phyloP scores from a whole-genome alignment of 2,329 filamentous ascomycete genomes.

The Fusarium sp. region DNA sequence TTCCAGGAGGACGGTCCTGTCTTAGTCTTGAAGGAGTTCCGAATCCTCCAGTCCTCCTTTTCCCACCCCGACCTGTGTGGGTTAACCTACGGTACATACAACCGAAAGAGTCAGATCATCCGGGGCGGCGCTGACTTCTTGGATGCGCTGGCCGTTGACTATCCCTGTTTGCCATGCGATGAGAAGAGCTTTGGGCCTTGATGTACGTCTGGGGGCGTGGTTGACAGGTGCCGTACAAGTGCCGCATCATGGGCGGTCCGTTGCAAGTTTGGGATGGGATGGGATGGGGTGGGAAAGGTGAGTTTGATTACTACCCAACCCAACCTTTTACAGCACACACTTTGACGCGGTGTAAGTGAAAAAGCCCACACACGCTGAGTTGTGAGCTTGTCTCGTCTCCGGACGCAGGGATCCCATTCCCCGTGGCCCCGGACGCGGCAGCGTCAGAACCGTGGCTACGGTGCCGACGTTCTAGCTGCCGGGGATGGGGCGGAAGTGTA shows the following conservation, averaged over 20 bases:
- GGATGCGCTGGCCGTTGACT: conserved; percentile 25
- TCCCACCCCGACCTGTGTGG: conserved; percentile 28
- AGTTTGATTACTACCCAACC: conserved; percentile 14
- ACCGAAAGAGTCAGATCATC: conserved; percentile 43
- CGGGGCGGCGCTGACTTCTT: conserved; percentile 20
- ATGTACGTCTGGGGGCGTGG: conserved; percentile 15
- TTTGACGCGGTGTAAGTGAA: conserved; percentile 21
- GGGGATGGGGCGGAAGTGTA: conserved; percentile 38
- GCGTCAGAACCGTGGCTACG: conserved; percentile 50
- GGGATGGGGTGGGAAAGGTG: conserved; percentile 3
- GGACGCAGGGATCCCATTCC: conserved; percentile 44
- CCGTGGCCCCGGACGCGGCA: conserved; percentile 45
- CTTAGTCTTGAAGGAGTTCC: conserved; percentile 39
- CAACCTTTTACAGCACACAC: neutral
- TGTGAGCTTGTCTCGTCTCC: conserved; percentile 26
- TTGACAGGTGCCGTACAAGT: conserved; percentile 41
- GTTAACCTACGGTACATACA: conserved; percentile 30
- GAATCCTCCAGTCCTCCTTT: conserved; percentile 8
- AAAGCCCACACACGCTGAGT: conserved; percentile 23
- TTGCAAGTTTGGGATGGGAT: neutral
- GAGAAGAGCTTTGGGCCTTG: conserved; percentile 5
- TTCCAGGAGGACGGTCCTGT: conserved; percentile 48
- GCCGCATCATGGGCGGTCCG: conserved; percentile 15
- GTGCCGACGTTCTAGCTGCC: conserved; percentile 45
- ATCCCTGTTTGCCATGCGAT: conserved; percentile 45